Conservation (phyloP, 805 yeast genomes). For the Metschnikowia similis region DNA sequence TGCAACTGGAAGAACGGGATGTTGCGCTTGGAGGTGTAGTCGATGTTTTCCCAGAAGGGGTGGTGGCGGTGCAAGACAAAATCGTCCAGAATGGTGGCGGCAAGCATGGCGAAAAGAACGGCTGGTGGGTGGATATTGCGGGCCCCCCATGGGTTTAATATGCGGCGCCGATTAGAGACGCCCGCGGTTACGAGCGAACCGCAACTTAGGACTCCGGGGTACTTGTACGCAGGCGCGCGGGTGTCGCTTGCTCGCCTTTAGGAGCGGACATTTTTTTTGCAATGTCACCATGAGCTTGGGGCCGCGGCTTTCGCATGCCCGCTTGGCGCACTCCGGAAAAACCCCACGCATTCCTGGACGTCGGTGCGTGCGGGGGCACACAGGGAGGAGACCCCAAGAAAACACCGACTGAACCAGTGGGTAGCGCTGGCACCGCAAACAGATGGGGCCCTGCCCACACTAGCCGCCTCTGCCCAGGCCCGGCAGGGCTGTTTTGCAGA, state of each 20-base stretch:
- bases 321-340: not conserved
- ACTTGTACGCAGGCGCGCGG: not conserved
- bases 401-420: too few species aligned
- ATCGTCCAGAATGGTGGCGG: constrained; percentile 12
- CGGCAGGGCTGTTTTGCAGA: not conserved
- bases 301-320: not conserved
- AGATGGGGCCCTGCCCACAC: too few species aligned
- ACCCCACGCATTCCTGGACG: not conserved
- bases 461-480: not conserved
- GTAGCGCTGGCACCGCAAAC: too few species aligned
- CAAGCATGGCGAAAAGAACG: constrained; percentile 1
- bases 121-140: not conserved
- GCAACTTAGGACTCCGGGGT: constrained; percentile 1
- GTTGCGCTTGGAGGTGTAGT: constrained; percentile 22
- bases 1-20: constrained; percentile 18
- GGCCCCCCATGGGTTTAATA: not conserved
- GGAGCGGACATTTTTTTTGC: not conserved
- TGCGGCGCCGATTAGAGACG: not conserved
- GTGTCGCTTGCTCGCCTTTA: not conserved
- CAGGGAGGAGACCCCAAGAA: too few species aligned
- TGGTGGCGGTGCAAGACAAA: constrained; percentile 6
- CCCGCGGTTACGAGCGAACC: not conserved
- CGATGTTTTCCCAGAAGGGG: constrained; percentile 24
- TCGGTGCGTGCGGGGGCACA: too few species aligned
- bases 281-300: not conserved